Percentiles rank a stretch among this genome's conserved stretches.
Evolutionary conservation across 2,329 filamentous ascomycete species (phyloP).

Genomic region (Didymella lethalis): DNA sequence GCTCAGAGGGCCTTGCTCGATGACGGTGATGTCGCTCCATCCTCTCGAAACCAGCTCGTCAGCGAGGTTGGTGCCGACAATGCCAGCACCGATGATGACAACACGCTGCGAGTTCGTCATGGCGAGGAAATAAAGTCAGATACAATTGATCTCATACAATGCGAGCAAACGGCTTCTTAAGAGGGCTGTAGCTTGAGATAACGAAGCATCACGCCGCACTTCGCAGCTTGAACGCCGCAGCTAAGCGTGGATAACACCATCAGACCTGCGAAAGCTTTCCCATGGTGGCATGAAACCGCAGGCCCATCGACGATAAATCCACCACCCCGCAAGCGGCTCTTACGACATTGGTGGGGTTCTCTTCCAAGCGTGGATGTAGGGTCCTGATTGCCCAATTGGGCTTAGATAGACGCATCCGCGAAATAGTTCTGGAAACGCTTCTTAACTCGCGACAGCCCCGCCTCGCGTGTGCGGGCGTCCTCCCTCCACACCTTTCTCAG

Average conservation of each 20-base stretch:
- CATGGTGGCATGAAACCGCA: slow-evolving; percentile 26
- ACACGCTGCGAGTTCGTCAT: slow-evolving; percentile 49
- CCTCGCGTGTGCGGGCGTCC: slow-evolving; percentile 31
- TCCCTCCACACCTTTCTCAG: slow-evolving; percentile 17
- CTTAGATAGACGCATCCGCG: slow-evolving; percentile 25
- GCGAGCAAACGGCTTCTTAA: slow-evolving; percentile 11
- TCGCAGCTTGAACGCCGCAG: slow-evolving; percentile 28
- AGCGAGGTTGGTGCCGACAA: slow-evolving; percentile 69
- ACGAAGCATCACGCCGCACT: slow-evolving; percentile 29
- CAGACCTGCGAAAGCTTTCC: slow-evolving; percentile 36
- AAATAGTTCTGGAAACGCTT: slow-evolving; percentile 27
- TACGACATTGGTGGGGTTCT: slow-evolving; percentile 40
- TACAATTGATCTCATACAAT: slow-evolving; percentile 8
- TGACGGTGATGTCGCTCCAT: slow-evolving; percentile 69
- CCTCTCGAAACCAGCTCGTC: slow-evolving; percentile 69
- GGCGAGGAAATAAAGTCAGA: slow-evolving; percentile 1
- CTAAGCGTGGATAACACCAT: slow-evolving; percentile 35
- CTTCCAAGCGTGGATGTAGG: slow-evolving; percentile 36
- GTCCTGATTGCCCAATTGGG: slow-evolving; percentile 38
- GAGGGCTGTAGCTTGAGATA: slow-evolving; percentile 29
- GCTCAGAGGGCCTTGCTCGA: slow-evolving; percentile 69
- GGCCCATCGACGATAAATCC: slow-evolving; percentile 15
- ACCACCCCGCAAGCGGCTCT: slow-evolving; percentile 36
- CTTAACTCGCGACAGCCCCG: slow-evolving; percentile 35
- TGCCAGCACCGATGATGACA: slow-evolving; percentile 64